Evolutionary conservation across 345 rosid genomes (phyloP).

Genomic region (Bruguiera parviflora): DNA sequence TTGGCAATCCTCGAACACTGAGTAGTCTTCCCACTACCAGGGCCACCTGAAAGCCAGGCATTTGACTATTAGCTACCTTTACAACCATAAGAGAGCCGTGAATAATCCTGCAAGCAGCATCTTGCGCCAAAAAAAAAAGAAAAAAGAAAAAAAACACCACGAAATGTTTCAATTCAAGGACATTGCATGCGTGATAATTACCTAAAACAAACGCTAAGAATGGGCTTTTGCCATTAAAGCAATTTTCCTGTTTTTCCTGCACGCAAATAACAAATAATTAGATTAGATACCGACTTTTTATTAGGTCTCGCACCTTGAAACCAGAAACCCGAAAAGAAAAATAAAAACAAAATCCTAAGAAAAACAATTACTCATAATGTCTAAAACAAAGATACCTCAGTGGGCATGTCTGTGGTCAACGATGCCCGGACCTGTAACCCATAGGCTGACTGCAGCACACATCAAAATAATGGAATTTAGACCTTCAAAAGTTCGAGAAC

Average conservation of each 20-base stretch:
- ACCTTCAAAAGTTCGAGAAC: not conserved
- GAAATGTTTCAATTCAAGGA: not conserved
- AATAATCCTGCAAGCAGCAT: not conserved
- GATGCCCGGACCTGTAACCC: not conserved
- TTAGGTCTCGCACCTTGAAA: not conserved
- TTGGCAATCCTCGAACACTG: not conserved
- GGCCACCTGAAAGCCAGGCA: not conserved
- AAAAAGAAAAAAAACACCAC: not conserved
- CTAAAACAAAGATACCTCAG: not conserved
- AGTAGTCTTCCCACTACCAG: not conserved
- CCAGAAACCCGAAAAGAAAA: not conserved
- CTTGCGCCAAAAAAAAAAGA: not conserved
- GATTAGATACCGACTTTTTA: not conserved
- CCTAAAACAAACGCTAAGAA: slow-evolving; percentile 2
- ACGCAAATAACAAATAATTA: not conserved
- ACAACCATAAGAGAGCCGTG: not conserved
- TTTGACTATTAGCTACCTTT: not conserved
- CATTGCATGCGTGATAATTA: not conserved
- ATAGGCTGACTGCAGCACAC: not conserved
- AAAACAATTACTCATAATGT: not conserved
- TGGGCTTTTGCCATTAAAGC: not conserved
- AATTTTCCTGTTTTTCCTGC: not conserved
- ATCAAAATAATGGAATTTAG: not conserved
- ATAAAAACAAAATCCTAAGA: not conserved
- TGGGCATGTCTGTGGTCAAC: not conserved